Evolutionary conservation across 2,329 filamentous ascomycete genomes (phyloP), one percentile per base, ranked within the genome.

Genomic region (Aureobasidium sp.): DNA sequence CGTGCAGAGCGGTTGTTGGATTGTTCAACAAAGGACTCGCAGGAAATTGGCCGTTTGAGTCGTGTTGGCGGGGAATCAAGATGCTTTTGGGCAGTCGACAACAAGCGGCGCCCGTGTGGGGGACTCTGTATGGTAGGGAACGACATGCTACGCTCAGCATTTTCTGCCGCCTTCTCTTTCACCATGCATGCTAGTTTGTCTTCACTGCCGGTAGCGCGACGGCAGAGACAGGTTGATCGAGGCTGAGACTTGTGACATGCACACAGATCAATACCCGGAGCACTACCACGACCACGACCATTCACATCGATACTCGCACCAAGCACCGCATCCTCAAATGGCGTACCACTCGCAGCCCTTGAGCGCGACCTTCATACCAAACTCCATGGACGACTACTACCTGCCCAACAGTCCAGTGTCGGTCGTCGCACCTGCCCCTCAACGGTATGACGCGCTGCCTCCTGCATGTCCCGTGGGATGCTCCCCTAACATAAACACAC

Each of bases 331-430:
- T 11, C 10, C 19, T 8, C n/a, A 57, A n/a, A 57, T 57, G 54
- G 42, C 54, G 15, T 50, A 59, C 35, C 45, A 42, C 25, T 42
- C 43, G n/a, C 55, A 59, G 13, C 23, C 42, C 35, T 17, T 40
- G 17, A 46, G 54, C 21, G 85, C 86, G 60, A 89, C 85, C 51
- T 88, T 86, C 73, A 80, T 85, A 71, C 86, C 86, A 67, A 85
- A 85, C 67, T 82, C 81, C 54, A 78, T 80, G 66, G 85, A 88
- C 74, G 84, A 87, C 72, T 87, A 83, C 72, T 85, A 85, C 71
- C 82, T 87, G 78, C 79, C 80, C 40, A 69, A 72, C 62, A 70
- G 70, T 63, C 83, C 84, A 64, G 84, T 47, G 87, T 73, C 76
- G 88, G 69, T 47, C 45, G 81, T 88, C 65, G 86, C 86, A 68